Percentiles rank a stretch among this genome's conserved stretches.
Evolutionary conservation across 805 yeast species (phyloP).

Genomic region (Sugiyamaella lignohabitans): DNA sequence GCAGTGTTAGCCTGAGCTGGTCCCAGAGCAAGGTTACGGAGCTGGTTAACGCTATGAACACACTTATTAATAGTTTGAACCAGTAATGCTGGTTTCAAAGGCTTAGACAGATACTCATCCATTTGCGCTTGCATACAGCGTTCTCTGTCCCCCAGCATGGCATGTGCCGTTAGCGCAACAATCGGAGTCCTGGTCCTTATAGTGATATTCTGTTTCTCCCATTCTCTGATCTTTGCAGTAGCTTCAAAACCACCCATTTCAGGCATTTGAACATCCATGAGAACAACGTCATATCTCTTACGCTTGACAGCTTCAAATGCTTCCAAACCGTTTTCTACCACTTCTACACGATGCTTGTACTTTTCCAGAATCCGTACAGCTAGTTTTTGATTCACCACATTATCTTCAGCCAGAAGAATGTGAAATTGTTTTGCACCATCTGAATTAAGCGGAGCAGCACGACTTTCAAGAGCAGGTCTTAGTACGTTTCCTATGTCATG

Average conservation of each 20-base stretch:
- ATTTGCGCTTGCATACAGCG: constrained; percentile 80
- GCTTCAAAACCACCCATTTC: constrained; percentile 95
- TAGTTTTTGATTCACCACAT: constrained; percentile 77
- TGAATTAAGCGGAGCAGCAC: constrained; percentile 71
- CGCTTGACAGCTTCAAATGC: constrained; percentile 70
- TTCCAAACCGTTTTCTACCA: constrained; percentile 79
- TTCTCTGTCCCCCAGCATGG: constrained; percentile 90
- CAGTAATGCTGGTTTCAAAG: constrained; percentile 73
- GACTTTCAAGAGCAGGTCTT: constrained; percentile 77
- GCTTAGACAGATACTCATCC: constrained; percentile 89
- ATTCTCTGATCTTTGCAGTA: constrained; percentile 75
- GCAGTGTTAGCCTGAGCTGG: constrained; percentile 18
- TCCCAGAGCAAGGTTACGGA: constrained; percentile 33
- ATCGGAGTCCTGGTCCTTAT: constrained; percentile 75
- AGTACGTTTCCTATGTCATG: constrained; percentile 77
- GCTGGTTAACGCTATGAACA: constrained; percentile 45
- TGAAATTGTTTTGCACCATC: constrained; percentile 72
- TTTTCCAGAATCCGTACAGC: constrained; percentile 82
- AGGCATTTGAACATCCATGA: constrained; percentile 95
- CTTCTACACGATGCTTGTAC: constrained; percentile 77
- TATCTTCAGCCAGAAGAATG: constrained; percentile 79
- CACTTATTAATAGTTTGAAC: constrained; percentile 83
- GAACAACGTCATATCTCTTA: constrained; percentile 66
- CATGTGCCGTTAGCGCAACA: constrained; percentile 87
- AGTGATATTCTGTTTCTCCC: constrained; percentile 78